These are phyloP conservation scores for Phialemoniopsis sp. DNA, from an alignment of 2,329 filamentous ascomycete genomes.

Conservation along the genomic window DNA sequence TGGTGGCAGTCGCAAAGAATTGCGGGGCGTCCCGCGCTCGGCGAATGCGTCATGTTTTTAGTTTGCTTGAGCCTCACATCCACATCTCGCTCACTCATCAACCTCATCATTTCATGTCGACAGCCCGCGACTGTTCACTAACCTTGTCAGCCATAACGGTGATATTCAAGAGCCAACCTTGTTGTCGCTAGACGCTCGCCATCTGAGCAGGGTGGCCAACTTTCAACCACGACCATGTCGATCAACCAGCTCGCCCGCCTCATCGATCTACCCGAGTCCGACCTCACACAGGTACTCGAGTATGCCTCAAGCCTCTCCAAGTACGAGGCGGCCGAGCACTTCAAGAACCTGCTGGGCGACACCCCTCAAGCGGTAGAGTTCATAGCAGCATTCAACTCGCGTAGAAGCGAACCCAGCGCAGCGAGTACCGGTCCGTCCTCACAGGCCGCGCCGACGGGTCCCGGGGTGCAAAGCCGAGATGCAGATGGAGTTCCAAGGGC, in stretches of 20 bases:
- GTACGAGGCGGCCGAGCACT: constrained; percentile 74
- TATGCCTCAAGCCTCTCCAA: constrained; percentile 77
- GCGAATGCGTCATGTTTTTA: too few species aligned
- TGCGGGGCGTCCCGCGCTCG: too few species aligned
- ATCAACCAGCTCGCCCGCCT: constrained; percentile 69
- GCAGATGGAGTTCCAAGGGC: constrained; percentile 43
- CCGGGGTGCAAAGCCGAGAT: constrained; percentile 13
- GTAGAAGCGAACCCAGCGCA: constrained; percentile 41
- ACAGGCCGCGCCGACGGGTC: constrained; percentile 5
- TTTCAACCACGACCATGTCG: constrained; percentile 52
- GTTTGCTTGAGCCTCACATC: too few species aligned
- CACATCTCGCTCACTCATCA: too few species aligned
- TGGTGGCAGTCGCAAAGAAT: too few species aligned
- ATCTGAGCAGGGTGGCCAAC: too few species aligned
- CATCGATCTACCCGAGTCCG: constrained; percentile 79
- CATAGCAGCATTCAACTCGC: constrained; percentile 76
- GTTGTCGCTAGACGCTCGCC: too few species aligned
- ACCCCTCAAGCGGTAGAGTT: constrained; percentile 74
- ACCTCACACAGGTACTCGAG: constrained; percentile 77
- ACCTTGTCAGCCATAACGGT: too few species aligned
- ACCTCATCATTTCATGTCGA: too few species aligned
- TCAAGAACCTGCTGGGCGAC: constrained; percentile 84
- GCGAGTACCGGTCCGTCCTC: neutral
- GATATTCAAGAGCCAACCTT: too few species aligned
- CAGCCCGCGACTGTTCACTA: too few species aligned